Evolutionary conservation across 495 filamentous ascomycete genomes (phyloP), one percentile per base, ranked within the genome.

Genomic region (Sporormia fimetaria): DNA sequence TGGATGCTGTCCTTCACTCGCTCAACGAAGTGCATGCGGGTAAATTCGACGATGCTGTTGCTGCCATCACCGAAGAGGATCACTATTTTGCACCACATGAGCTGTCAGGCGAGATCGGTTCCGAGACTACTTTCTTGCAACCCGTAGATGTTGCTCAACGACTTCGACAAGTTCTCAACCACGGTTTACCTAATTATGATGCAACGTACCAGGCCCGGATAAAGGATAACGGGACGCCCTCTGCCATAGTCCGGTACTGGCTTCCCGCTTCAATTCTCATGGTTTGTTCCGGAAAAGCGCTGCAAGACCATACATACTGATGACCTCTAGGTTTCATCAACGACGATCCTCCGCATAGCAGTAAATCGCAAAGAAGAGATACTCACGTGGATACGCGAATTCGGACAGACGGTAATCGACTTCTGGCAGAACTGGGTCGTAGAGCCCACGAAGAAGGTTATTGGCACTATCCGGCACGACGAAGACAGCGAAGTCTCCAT

Each of bases 391-490:
- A 65, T 92, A 24, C 59, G 66, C 1, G 76, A 87, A 42, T 61
- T 93, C 15, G 86, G 83, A 6, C 54, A 64, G 0, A 98, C 90
- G 3, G 65, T 76, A 0, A 63, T 83, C 32, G 90, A 94, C 57
- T 98, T 98, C 54, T 94, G 84, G 80, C 62, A 71, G 31, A 98
- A 98, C 58, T 98, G 90, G 90, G 82, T 98, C 11, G 63, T 98
- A 14, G 79, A 87, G 12, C 90, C 90, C 0, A 63, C 76, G 2
- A 73, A 73, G 45, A 86, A 87, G 59, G 68, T 98, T 10, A 71
- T 98, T 47, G 76, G 78, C 9, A 98, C 90, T 0, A 96, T 98
- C 53, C 74, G 87, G 9, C 90, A 95, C 53, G 84, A 94, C 53
- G 72, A 80, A 41, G 80, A 75, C 47, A 92, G 83, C 48, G 88